Evolutionary conservation across 352 stramenopile genomes (phyloP).

Genomic region (Phytopythium mirpurense): DNA sequence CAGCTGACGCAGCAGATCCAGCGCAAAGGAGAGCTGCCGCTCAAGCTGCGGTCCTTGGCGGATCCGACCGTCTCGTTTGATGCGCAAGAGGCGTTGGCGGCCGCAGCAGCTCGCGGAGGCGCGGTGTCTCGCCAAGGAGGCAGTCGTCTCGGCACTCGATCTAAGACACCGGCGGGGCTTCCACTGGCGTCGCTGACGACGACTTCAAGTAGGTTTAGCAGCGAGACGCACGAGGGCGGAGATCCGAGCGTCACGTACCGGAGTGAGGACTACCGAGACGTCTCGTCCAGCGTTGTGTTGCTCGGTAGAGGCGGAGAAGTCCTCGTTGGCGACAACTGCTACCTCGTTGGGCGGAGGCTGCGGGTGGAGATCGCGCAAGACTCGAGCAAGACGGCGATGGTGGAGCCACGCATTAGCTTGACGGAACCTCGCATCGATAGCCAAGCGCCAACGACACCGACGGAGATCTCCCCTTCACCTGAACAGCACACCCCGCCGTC

Average conservation of each 20-base stretch:
- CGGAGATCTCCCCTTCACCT: background rate
- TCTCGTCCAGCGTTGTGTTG: slow-evolving; percentile 41
- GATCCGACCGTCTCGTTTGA: slow-evolving; percentile 49
- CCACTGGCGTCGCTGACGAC: slow-evolving; percentile 8
- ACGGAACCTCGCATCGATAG: background rate
- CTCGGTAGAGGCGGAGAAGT: slow-evolving; percentile 34
- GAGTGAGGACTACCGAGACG: slow-evolving; percentile 46
- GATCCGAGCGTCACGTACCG: slow-evolving; percentile 32
- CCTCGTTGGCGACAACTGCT: slow-evolving; percentile 49
- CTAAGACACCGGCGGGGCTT: slow-evolving; percentile 6
- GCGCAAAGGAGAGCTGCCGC: slow-evolving; percentile 30
- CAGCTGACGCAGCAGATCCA: slow-evolving; percentile 24
- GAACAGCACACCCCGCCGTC: background rate
- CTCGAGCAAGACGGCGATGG: slow-evolving; percentile 21
- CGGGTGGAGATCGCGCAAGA: slow-evolving; percentile 37
- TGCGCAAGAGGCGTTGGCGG: slow-evolving; percentile 23
- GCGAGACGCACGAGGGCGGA: background rate
- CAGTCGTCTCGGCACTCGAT: slow-evolving; percentile 10
- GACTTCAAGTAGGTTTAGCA: background rate
- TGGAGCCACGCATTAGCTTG: slow-evolving; percentile 41
- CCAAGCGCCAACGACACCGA: background rate
- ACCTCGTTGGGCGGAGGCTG: slow-evolving; percentile 32
- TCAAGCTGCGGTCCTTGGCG: slow-evolving; percentile 45
- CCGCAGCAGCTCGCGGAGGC: slow-evolving; percentile 8
- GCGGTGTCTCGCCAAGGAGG: slow-evolving; percentile 7